Percentiles rank a stretch among this genome's conserved stretches.
Evolutionary conservation across 2,329 filamentous ascomycete species (phyloP).

Genomic region (Alternaria longipes): DNA sequence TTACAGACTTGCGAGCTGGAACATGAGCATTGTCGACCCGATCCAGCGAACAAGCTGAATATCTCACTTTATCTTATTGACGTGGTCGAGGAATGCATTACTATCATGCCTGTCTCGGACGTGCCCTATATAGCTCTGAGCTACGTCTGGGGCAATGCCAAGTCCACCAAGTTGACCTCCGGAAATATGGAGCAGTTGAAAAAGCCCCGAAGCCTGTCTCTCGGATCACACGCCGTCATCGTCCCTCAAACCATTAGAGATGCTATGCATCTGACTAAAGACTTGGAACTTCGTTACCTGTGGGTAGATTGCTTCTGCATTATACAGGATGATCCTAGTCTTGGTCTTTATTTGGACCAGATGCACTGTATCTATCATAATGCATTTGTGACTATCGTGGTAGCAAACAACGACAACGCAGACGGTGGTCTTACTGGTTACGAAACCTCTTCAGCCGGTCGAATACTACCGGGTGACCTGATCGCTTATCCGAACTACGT

Average conservation of each 20-base stretch:
- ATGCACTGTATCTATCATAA: background rate
- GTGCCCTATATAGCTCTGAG: background rate
- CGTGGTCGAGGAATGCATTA: background rate
- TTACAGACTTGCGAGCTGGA: no score
- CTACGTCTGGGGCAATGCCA: background rate
- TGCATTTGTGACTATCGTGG: no score
- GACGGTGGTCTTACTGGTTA: no score
- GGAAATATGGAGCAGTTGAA: no score
- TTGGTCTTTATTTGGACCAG: background rate
- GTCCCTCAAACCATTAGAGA: background rate
- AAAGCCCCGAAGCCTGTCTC: background rate
- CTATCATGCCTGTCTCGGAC: no score
- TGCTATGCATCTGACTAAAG: background rate
- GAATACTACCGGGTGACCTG: no score
- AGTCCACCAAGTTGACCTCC: background rate
- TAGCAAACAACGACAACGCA: no score
- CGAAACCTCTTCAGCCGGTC: no score
- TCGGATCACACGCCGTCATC: background rate
- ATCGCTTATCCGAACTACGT: no score
- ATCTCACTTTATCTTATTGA: background rate
- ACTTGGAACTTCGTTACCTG: background rate
- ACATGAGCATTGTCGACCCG: no score
- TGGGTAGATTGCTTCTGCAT: conserved; percentile 20
- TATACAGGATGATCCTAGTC: background rate
- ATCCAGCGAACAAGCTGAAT: no score